A percentile compares a stretch with the other conserved stretches of the same genome.
phyloP scores from a whole-genome alignment of 352 stramenopile genomes.

The Phytopythium oedochilum region DNA sequence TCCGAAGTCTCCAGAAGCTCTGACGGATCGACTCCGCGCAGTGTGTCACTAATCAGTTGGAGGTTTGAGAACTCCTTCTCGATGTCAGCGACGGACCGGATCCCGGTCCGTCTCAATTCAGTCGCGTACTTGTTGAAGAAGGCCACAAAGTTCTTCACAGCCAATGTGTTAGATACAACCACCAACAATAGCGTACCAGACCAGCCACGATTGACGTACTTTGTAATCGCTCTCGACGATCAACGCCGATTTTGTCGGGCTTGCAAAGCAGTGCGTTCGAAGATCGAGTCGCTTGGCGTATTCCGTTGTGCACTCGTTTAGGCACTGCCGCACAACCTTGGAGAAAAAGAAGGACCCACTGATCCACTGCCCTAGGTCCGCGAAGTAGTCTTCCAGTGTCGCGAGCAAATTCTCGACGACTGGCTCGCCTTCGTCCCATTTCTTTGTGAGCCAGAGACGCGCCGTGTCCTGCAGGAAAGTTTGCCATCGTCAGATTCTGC shows the following conservation, averaged over 20 bases:
- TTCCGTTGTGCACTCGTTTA: conserved; percentile 64
- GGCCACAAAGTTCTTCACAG: conserved; percentile 40
- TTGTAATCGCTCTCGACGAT: conserved; percentile 62
- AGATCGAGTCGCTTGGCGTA: conserved; percentile 57
- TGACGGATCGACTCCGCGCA: conserved; percentile 22
- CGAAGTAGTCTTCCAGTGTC: conserved; percentile 77
- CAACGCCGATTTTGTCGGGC: conserved; percentile 19
- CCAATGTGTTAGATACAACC: neutral
- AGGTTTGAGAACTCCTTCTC: conserved; percentile 54
- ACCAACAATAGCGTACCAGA: too few species aligned
- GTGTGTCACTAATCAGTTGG: conserved; percentile 38
- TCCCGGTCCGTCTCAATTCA: conserved; percentile 64
- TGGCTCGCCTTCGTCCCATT: conserved; percentile 72
- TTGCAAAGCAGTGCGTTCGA: conserved; percentile 56
- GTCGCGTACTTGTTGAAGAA: conserved; percentile 72
- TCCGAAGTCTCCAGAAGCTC: conserved; percentile 26
- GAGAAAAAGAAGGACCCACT: conserved; percentile 83
- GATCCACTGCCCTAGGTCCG: conserved; percentile 71
- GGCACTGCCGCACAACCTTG: conserved; percentile 63
- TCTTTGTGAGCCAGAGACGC: conserved; percentile 76
- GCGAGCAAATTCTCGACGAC: conserved; percentile 72
- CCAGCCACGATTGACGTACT: conserved; percentile 15
- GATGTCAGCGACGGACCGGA: conserved; percentile 64
- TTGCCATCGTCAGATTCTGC: neutral
- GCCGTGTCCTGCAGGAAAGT: conserved; percentile 42